Evolutionary conservation across 352 stramenopile species (phyloP).

Genomic region (Phytophthora meadii): DNA sequence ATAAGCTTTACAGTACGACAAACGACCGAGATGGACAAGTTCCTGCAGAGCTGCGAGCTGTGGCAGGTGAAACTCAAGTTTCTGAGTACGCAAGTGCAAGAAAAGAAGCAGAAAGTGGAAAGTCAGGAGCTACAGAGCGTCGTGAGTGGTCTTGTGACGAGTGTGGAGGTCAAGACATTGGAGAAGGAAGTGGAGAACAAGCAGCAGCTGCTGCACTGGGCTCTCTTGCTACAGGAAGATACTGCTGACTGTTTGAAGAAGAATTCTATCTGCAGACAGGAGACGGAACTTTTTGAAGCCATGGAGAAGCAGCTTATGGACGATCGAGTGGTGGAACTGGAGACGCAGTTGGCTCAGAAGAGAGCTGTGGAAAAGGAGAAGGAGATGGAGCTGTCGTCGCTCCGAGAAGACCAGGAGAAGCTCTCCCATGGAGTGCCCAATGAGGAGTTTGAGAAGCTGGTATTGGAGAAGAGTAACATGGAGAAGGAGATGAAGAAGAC

Average conservation of each 20-base stretch:
- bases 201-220: slow-evolving; percentile 26
- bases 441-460: slow-evolving; percentile 31
- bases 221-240: slow-evolving; percentile 27
- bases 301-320: slow-evolving; percentile 61
- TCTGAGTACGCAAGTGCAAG: slow-evolving; percentile 26
- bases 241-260: slow-evolving; percentile 20
- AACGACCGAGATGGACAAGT: slow-evolving; percentile 45
- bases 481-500: slow-evolving; percentile 25
- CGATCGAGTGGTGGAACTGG: slow-evolving; percentile 59
- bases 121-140: slow-evolving; percentile 39
- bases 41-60: slow-evolving; percentile 36
- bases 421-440: slow-evolving; percentile 31
- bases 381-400: slow-evolving; percentile 43
- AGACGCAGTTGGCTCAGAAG: slow-evolving; percentile 57
- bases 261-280: slow-evolving; percentile 18
- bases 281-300: slow-evolving; percentile 49
- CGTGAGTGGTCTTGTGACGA: slow-evolving; percentile 43
- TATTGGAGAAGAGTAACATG: slow-evolving; percentile 33
- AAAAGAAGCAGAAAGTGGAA: slow-evolving; percentile 28
- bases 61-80: slow-evolving; percentile 38
- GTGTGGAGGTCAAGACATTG: slow-evolving; percentile 37
- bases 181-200: slow-evolving; percentile 5
- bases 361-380: slow-evolving; percentile 46
- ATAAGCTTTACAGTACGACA: slow-evolving; percentile 7
- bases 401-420: slow-evolving; percentile 42